Conservation (phyloP, 306 rosid species). For the Citrullus amarus region DNA sequence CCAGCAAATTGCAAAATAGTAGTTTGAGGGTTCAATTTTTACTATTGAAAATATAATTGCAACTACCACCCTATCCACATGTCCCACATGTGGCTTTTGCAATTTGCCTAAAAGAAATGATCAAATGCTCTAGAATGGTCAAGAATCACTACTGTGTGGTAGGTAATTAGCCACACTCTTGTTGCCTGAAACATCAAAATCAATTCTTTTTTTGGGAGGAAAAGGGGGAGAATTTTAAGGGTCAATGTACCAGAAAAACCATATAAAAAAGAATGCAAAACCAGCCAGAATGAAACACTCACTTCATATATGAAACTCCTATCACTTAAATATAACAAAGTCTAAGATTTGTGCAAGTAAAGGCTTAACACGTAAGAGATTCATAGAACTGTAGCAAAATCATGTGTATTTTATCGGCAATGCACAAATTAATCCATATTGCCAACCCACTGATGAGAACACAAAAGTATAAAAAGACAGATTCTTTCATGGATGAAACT, state of each 20-base stretch:
- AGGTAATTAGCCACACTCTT: background rate
- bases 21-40: too few relatives aligned
- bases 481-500: conserved; percentile 3
- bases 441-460: conserved; percentile 4
- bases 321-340: background rate
- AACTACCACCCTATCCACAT: too few relatives aligned
- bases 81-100: too few relatives aligned
- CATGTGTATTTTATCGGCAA: conserved; percentile 3
- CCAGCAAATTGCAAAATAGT: too few relatives aligned
- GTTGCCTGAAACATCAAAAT: background rate
- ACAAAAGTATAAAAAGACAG: background rate
- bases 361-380: background rate
- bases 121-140: background rate
- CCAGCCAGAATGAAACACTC: background rate
- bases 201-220: too few relatives aligned
- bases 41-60: too few relatives aligned
- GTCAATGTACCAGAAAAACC: background rate
- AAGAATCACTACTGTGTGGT: background rate
- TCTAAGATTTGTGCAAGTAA: background rate
- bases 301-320: background rate
- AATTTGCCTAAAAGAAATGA: too few relatives aligned
- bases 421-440: conserved; percentile 9
- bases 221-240: background rate
- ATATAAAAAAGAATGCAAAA: background rate
- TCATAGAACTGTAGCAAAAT: background rate